Conservation (phyloP, 805 yeast genomes). For the Saccharomycopsis vini region DNA sequence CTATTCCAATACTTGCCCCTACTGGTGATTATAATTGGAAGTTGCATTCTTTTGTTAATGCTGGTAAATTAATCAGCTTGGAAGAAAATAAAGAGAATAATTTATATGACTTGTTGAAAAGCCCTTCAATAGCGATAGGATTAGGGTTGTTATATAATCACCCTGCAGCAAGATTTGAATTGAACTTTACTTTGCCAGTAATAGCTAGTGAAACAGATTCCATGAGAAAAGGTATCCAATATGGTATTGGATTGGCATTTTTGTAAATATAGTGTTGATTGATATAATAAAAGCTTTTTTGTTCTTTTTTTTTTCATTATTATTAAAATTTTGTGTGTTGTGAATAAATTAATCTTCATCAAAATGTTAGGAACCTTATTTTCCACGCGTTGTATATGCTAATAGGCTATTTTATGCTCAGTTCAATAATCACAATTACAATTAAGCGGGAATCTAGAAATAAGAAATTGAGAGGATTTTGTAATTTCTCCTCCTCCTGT, state of each 20-base stretch:
- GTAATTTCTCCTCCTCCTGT: too few species aligned
- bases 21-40: slow-evolving; percentile 40
- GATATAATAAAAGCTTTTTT: too few species aligned
- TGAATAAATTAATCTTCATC: too few species aligned
- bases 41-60: slow-evolving; percentile 54
- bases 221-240: slow-evolving; percentile 56
- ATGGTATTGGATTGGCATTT: slow-evolving; percentile 55
- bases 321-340: too few species aligned
- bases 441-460: too few species aligned
- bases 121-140: slow-evolving; percentile 48
- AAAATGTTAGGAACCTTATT: too few species aligned
- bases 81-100: slow-evolving; percentile 18
- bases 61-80: slow-evolving; percentile 49
- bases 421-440: too few species aligned
- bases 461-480: too few species aligned
- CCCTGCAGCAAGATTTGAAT: slow-evolving; percentile 59
- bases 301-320: too few species aligned
- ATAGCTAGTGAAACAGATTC: slow-evolving; percentile 41
- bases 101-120: slow-evolving; percentile 21
- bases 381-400: too few species aligned
- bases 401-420: too few species aligned
- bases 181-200: slow-evolving; percentile 55
- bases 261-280: slow-evolving; percentile 27
- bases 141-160: slow-evolving; percentile 53
- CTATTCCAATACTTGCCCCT: slow-evolving; percentile 42